Conservation (phyloP, 225 moss, liverwort and hornwort species). For the Physcomitrellopsis africana region DNA sequence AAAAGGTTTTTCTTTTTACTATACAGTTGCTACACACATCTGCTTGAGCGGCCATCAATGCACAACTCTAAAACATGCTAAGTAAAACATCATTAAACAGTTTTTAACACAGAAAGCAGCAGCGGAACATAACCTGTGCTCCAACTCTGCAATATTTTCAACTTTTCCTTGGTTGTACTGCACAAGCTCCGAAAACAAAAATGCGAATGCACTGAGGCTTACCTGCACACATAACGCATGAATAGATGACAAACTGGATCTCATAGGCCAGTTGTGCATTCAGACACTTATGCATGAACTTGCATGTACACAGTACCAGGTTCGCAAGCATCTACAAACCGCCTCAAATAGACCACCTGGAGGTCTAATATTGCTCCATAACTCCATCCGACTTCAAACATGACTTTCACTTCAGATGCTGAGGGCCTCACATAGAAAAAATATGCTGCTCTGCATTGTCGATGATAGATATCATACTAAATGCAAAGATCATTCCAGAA, state of each 20-base stretch:
- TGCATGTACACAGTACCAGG: not conserved
- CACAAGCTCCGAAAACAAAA: slow-evolving; percentile 91
- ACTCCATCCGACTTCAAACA: not conserved
- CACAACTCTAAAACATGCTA: not conserved
- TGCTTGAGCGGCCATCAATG: not conserved
- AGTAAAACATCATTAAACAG: not conserved
- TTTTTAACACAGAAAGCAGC: not conserved
- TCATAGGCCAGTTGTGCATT: not conserved
- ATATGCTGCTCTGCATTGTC: not conserved
- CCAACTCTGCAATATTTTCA: slow-evolving; percentile 90
- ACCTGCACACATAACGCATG: slow-evolving; percentile 56
- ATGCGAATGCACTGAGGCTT: slow-evolving; percentile 87
- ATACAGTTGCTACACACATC: not conserved
- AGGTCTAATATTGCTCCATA: not conserved
- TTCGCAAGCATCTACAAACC: not conserved
- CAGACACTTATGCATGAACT: not conserved
- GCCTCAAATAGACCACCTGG: not conserved
- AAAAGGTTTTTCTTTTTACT: not conserved
- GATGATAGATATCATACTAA: too few relatives aligned
- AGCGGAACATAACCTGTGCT: slow-evolving; percentile 57
- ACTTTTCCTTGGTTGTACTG: slow-evolving; percentile 93
- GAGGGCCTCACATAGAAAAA: not conserved
- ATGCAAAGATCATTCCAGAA: not conserved
- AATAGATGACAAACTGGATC: not conserved
- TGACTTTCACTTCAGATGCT: not conserved